Base-by-base conservation (phyloP, 306 rosid genomes). In the Vigna nakashimae region DNA sequence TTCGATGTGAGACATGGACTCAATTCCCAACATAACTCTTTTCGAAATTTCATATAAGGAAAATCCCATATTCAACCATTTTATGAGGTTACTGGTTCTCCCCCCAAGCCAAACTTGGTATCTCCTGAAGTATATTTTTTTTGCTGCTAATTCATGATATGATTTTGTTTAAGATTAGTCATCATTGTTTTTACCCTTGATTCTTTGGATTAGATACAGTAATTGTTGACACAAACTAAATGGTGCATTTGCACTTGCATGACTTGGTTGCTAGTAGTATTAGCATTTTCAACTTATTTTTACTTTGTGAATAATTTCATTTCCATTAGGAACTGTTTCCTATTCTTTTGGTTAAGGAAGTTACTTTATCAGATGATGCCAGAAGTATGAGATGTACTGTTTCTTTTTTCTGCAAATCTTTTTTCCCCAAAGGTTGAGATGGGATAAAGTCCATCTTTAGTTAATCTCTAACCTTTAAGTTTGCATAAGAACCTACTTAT, bases 381-480 rank as follows among this genome's bases (percentile, higher is more conserved):
- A 16, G 12, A 62, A 62, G 15, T 62, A 38, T 65, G 10, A 17
- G 30, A 17, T 65, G 14, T 34, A 8, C 30, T 10, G 3, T 65
- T 17, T 26, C 2, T 26, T 17, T 6, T 38, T 36, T 38, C 3
- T 34, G 2, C n/a, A 62, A 34, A 11, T 10, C 17, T 0, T 36
- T 34, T 63, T 64, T 63, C 49, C 26, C 69, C 4, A n/a, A 65
- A 65, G n/a, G 16, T 38, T 65, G 28, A 38, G 51, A 26, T 17
- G 51, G 70, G 70, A 16, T 38, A 17, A 65, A 40, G 6, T 13
- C 22, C 36, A 16, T 62, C 45, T 62, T 28, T 12, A 15, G 45
- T 26, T 15, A 65, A n/a, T 65, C 71, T 42, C 36, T 42, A 34
- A 20, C 72, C 20, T 67, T 34, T 56, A 45, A 12, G 72, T 67